Evolutionary conservation across 192 early-diverging fungal species (phyloP).

Genomic region (Podila verticillata): DNA sequence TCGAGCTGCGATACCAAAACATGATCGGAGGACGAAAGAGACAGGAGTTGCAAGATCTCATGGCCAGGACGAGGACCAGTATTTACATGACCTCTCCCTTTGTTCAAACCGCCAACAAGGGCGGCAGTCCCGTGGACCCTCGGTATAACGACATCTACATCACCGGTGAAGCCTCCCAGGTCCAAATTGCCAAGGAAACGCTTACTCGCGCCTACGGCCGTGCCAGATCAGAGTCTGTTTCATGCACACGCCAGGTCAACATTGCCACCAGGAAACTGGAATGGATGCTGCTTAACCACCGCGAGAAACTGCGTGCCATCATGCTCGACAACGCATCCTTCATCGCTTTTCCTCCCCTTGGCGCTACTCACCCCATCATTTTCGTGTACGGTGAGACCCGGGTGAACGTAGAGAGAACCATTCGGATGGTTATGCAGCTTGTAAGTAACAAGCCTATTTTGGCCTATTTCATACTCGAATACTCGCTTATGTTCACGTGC

Average conservation of each 20-base stretch:
- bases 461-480: not conserved
- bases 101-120: slow-evolving; percentile 41
- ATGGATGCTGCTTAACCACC: slow-evolving; percentile 76
- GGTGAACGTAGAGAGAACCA: slow-evolving; percentile 77
- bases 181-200: slow-evolving; percentile 63
- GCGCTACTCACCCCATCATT: slow-evolving; percentile 59
- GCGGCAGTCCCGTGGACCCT: slow-evolving; percentile 33
- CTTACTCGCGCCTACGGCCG: slow-evolving; percentile 55
- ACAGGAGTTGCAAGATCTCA: slow-evolving; percentile 66
- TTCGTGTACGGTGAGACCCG: slow-evolving; percentile 72
- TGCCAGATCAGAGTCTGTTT: slow-evolving; percentile 36
- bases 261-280: slow-evolving; percentile 75
- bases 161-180: slow-evolving; percentile 64
- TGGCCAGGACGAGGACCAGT: slow-evolving; percentile 74
- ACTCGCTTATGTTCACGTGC: not conserved
- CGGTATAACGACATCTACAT: slow-evolving; percentile 71
- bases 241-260: slow-evolving; percentile 32
- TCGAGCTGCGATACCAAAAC: slow-evolving; percentile 65
- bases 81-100: slow-evolving; percentile 80
- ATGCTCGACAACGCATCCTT: slow-evolving; percentile 82
- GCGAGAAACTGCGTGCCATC: slow-evolving; percentile 70
- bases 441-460: slow-evolving; percentile 48
- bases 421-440: slow-evolving; percentile 75
- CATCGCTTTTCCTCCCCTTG: slow-evolving; percentile 70
- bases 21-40: slow-evolving; percentile 78